Percentiles rank a stretch among this genome's conserved stretches.
Evolutionary conservation across 257 asterid genomes (phyloP).

Genomic region (Solanum sejunctum): DNA sequence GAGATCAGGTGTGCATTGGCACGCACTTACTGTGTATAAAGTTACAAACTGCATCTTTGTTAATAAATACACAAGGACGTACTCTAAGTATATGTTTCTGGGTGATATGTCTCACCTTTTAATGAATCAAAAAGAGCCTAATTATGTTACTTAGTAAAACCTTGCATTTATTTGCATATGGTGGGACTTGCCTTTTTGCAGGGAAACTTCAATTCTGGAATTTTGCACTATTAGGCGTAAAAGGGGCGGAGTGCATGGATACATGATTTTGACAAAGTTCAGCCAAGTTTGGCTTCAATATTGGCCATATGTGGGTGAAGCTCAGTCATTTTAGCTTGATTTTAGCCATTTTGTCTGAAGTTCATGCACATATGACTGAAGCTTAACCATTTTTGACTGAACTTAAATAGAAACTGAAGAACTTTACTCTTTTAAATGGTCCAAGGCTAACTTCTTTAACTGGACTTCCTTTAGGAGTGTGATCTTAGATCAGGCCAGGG

Average conservation of each 20-base stretch:
- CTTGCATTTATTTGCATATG: neutral
- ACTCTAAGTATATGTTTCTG: neutral
- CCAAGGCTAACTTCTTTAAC: neutral
- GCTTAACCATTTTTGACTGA: neutral
- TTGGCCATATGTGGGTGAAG: neutral
- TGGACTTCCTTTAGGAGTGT: neutral
- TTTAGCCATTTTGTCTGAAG: neutral
- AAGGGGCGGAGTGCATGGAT: neutral
- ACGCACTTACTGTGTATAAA: neutral
- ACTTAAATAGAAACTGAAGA: neutral
- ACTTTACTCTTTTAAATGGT: neutral
- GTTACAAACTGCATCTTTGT: neutral
- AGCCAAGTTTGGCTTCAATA: neutral
- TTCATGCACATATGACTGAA: neutral
- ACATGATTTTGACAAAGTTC: neutral
- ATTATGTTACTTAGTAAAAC: neutral
- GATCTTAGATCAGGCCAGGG: neutral
- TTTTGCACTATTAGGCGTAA: neutral
- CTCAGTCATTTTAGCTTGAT: neutral
- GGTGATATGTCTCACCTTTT: neutral
- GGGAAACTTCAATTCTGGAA: neutral
- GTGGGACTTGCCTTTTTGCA: neutral
- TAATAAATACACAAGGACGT: neutral
- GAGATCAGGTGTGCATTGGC: neutral
- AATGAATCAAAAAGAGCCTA: neutral